Base-by-base conservation (phyloP, 2,329 filamentous ascomycete species). In the Phyllosticta citrichinensis region DNA sequence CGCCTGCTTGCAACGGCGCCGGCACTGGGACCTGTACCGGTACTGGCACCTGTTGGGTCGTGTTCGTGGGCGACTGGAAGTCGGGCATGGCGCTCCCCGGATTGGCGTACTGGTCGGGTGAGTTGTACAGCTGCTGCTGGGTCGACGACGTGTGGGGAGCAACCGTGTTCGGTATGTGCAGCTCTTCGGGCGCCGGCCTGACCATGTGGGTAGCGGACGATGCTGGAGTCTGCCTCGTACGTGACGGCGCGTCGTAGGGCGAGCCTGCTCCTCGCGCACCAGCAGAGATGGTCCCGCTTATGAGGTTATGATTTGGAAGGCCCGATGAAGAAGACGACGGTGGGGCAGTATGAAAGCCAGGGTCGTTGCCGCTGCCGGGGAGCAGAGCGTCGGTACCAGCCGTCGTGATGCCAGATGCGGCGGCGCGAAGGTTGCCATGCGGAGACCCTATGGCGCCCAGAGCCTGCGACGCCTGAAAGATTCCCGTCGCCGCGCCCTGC, bases 1-100 rank as follows among this genome's bases (percentile, higher is more conserved):
- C 81, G 55, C 73, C 75, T 35, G 75, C 64, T 69, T 87, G 85
- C 52, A 87, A 75, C 57, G 83, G 80, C 62, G 83, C 84, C 27
- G 27, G 27, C 27, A 30, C 27, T 20, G 85, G 86, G 4, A 88
- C 27, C 9, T 6, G 27, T 30, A 30, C 27, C 9, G 27, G 27
- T 30, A 30, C 27, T 19, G 85, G 85, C 4, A 88, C 40, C 17
- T 47, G 40, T 17, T 17, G 73, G 61, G 76, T 71, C 63, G 71
- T 70, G 53, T 73, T 66, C 22, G 70, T 58, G 60, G 65, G 67
- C n/a, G 63, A 52, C 40, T 47, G 40, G 17, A 47, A 47, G 40
- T 47, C 40, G 12, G 40, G 12, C 40, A 47, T 47, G 40, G 40
- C 14, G 40, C 40, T 83, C 75, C 58, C 71, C 75, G 55, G 74